Base-by-base conservation (phyloP, 2,329 filamentous ascomycete genomes). In the Colletotrichum spinosum region DNA sequence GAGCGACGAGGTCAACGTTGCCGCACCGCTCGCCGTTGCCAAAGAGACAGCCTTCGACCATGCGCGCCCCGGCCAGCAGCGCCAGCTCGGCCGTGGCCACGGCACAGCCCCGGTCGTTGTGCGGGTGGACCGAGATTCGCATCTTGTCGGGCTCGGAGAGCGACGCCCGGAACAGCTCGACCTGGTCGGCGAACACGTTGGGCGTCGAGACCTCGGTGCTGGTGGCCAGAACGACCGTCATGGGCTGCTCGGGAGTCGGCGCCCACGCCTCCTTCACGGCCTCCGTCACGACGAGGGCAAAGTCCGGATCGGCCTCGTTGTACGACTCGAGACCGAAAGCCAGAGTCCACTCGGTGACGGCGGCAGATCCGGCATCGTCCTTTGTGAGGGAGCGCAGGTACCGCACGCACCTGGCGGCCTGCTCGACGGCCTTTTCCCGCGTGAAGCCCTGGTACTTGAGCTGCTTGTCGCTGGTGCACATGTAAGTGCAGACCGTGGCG, bases 201-300 rank as follows among this genome's bases (percentile, higher is more conserved):
- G 57, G 57, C 12, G 41, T 54, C 33, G 57, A 39, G 11, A 60
- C 50, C 15, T 60, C 57, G 8, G 50, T 54, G 35, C 49, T 54
- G 35, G 57, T 48, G 8, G 57, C 49, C 11, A 60, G 49, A 7
- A 53, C 50, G 6, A 33, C 39, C 33, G 54, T 11, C 13, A 54
- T 6, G 4, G 57, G 57, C 9, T 45, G 13, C 33, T 45, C 48
- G 4, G 9, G 34, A 17, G 46, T 59, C 15, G 56, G 33, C 6
- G 39, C 48, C 54, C 54, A 57, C 15, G 57, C 48, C 34, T 60
- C 57, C 33, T 60, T 60, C n/a, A 60, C 57, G 15, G 57, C 57
- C 11, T 54, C 48, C 8, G 41, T 45, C 2, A 60, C 54, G 11
- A 48, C n/a, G 6, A 60, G 33, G 8, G 49, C 39, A 12, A 60